Conservation (phyloP, 2,329 filamentous ascomycete genomes). For the Zelopaecilomyces penicillatus region DNA sequence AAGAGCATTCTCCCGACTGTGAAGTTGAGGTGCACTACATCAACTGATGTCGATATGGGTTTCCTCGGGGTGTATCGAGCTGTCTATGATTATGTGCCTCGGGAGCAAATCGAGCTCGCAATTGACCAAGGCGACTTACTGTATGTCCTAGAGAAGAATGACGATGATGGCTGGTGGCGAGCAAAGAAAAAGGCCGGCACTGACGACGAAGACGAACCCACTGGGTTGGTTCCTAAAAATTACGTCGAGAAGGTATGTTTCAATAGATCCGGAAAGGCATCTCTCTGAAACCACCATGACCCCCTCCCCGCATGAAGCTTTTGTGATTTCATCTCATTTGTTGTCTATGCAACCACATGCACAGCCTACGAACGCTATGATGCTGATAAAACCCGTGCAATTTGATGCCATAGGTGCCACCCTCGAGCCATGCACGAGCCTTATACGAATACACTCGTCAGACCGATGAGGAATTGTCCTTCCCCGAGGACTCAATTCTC, state of each 20-base stretch:
- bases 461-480: constrained; percentile 95
- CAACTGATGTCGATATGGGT: constrained; percentile 52
- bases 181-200: constrained; percentile 80
- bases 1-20: not conserved
- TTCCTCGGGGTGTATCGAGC: constrained; percentile 89
- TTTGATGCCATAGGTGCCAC: not conserved
- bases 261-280: too few species aligned
- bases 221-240: constrained; percentile 85
- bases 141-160: constrained; percentile 76
- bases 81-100: constrained; percentile 85
- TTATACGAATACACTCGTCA: constrained; percentile 97
- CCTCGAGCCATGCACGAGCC: constrained; percentile 65
- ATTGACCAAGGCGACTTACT: constrained; percentile 82
- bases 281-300: too few species aligned
- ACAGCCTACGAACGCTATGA: too few species aligned
- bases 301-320: too few species aligned
- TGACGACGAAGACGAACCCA: constrained; percentile 84
- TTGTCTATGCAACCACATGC: too few species aligned
- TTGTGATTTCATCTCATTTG: too few species aligned
- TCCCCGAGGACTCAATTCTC: constrained; percentile 77
- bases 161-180: constrained; percentile 84
- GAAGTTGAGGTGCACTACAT: constrained; percentile 14
- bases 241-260: constrained; percentile 76
- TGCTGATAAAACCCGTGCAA: too few species aligned
- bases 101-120: constrained; percentile 75